Conservation (phyloP, 164 flowering plant species). For the Echeveria elegans region DNA sequence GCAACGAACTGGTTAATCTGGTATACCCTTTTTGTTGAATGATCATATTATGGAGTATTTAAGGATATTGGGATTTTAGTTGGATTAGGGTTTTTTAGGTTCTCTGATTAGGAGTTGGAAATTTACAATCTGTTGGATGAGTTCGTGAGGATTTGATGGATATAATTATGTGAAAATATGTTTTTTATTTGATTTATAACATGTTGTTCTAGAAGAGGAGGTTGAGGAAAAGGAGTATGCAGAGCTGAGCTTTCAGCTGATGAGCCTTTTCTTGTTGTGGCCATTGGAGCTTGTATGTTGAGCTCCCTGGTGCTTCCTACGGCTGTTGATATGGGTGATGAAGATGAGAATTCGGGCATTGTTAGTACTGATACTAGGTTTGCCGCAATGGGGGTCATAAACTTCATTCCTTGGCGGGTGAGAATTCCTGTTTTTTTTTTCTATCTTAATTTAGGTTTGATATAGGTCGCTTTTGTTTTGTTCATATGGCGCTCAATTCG, state of each 20-base stretch:
- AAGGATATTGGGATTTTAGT: background rate
- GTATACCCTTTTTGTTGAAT: background rate
- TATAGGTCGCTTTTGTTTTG: background rate
- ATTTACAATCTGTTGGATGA: background rate
- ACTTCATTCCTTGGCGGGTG: constrained; percentile 95
- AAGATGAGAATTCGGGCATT: constrained; percentile 26
- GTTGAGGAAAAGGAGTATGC: constrained; percentile 29
- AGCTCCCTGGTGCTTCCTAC: constrained; percentile 54
- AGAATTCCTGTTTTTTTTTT: background rate
- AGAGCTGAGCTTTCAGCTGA: constrained; percentile 59
- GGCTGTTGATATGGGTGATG: constrained; percentile 18
- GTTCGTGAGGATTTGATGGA: background rate
- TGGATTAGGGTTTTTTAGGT: background rate
- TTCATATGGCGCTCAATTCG: background rate
- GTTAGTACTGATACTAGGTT: constrained; percentile 55
- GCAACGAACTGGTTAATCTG: background rate
- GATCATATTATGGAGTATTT: background rate
- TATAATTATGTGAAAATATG: background rate
- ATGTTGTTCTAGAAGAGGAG: constrained; percentile 16
- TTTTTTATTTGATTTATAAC: background rate
- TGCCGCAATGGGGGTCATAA: constrained; percentile 77
- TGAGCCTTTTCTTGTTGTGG: constrained; percentile 57
- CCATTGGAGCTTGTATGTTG: constrained; percentile 66
- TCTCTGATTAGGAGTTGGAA: background rate
- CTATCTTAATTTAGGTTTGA: background rate